phyloP scores from a whole-genome alignment of 192 early-diverging fungal species.

The Chytriomyces hyalinus region DNA sequence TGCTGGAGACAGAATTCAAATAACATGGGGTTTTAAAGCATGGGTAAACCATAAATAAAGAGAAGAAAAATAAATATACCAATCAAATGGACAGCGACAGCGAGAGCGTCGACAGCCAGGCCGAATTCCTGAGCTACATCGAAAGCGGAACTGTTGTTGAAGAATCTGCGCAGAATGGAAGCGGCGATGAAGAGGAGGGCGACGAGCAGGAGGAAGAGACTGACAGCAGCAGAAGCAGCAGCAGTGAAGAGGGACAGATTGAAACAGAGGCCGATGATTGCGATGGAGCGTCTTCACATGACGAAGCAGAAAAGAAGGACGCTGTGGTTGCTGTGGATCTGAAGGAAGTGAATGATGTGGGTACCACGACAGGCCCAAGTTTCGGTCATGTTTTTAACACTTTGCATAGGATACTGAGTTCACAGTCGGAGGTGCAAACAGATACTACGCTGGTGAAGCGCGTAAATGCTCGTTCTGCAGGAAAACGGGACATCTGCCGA shows the following conservation, averaged over 20 bases:
- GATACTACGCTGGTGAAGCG: slow-evolving; percentile 18
- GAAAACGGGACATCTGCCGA: slow-evolving; percentile 11
- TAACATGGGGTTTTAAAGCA: neutral
- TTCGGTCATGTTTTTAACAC: too few species aligned
- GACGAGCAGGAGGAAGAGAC: neutral
- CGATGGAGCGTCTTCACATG: too few species aligned
- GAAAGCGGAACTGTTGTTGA: neutral
- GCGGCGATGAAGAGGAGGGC: neutral
- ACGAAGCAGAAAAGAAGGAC: neutral
- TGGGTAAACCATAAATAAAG: neutral
- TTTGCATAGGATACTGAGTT: too few species aligned
- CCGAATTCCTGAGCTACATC: slow-evolving; percentile 25
- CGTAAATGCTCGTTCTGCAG: slow-evolving; percentile 25
- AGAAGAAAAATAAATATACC: slow-evolving; percentile 14
- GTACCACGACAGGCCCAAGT: too few species aligned
- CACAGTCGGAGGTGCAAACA: too few species aligned
- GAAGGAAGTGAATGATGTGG: too few species aligned
- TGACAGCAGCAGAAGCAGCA: slow-evolving; percentile 10
- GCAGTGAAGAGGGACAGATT: slow-evolving; percentile 3
- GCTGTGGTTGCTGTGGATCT: neutral
- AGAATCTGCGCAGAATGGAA: neutral
- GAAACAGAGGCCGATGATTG: neutral
- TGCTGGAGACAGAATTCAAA: neutral
- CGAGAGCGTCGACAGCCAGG: slow-evolving; percentile 17
- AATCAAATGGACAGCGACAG: slow-evolving; percentile 3